phyloP scores from a whole-genome alignment of 148 eudicot species.

The Arbutus unedo region DNA sequence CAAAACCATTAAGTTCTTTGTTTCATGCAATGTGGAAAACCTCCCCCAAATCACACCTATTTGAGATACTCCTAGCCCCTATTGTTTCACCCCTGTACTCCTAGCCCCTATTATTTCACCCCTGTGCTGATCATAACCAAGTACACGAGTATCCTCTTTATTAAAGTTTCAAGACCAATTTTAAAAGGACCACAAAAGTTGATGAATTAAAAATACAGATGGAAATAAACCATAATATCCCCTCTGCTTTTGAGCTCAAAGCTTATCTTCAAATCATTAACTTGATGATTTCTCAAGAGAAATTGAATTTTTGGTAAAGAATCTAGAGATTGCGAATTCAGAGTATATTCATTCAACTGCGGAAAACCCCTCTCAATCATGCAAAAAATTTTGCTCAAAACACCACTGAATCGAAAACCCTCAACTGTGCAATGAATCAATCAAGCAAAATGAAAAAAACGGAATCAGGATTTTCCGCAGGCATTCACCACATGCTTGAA shows the following conservation, averaged over 20 bases:
- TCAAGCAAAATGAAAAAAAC: too few relatives aligned
- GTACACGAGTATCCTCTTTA: background rate
- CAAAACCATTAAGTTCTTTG: too few relatives aligned
- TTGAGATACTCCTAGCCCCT: background rate
- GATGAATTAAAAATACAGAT: background rate
- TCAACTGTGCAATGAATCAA: too few relatives aligned
- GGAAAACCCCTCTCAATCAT: too few relatives aligned
- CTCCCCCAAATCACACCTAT: too few relatives aligned
- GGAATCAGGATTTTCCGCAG: too few relatives aligned
- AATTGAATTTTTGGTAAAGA: background rate
- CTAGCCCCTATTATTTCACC: too few relatives aligned
- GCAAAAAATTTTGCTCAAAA: too few relatives aligned
- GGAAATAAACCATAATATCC: background rate
- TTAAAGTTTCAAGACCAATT: background rate
- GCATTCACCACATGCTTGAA: too few relatives aligned
- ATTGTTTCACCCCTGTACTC: background rate
- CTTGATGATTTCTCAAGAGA: background rate
- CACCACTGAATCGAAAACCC: too few relatives aligned
- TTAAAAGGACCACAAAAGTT: background rate
- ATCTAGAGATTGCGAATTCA: background rate
- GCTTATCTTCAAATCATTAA: conserved; percentile 2
- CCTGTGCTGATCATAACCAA: background rate
- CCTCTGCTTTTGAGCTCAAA: conserved; percentile 5
- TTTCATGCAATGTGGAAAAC: too few relatives aligned
- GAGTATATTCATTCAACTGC: too few relatives aligned